Evolutionary conservation across 495 filamentous ascomycete genomes (phyloP).

Genomic region (Tirmania nivea): DNA sequence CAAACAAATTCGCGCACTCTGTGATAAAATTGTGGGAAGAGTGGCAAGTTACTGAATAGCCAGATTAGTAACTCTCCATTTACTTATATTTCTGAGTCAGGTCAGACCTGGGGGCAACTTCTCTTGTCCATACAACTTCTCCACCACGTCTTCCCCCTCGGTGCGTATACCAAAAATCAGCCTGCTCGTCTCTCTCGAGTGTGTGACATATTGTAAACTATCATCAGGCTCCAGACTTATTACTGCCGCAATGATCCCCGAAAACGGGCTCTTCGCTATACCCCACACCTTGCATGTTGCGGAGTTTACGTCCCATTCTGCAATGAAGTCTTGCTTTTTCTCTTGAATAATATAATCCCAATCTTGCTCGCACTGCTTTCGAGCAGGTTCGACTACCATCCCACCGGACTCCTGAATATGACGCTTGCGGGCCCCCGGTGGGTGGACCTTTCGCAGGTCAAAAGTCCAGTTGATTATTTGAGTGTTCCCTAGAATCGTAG

Average conservation of each 20-base stretch:
- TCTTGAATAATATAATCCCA: constrained; percentile 14
- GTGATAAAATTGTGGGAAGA: constrained; percentile 5
- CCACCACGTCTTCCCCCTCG: constrained; percentile 12
- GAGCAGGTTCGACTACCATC: background rate
- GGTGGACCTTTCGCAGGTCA: background rate
- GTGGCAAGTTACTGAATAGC: background rate
- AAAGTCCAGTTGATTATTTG: constrained; percentile 1
- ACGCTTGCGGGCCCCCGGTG: background rate
- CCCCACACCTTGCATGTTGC: constrained; percentile 16
- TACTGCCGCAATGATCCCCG: constrained; percentile 16
- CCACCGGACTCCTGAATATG: background rate
- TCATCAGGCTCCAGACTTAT: constrained; percentile 18
- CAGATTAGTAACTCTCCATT: background rate
- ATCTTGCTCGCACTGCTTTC: constrained; percentile 6
- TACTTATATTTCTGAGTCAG: too few species aligned
- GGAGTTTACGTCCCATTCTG: constrained; percentile 15
- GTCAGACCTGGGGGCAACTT: too few species aligned
- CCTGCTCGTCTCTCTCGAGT: constrained; percentile 12
- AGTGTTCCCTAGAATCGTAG: constrained; percentile 1
- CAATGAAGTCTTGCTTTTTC: constrained; percentile 18
- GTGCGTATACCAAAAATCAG: constrained; percentile 16
- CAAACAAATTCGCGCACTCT: constrained; percentile 3
- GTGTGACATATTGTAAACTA: constrained; percentile 19
- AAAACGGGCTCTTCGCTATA: constrained; percentile 15
- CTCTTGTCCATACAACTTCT: background rate